Evolutionary conservation across 2,329 filamentous ascomycete species (phyloP).

Genomic region (Epichloe festucae): DNA sequence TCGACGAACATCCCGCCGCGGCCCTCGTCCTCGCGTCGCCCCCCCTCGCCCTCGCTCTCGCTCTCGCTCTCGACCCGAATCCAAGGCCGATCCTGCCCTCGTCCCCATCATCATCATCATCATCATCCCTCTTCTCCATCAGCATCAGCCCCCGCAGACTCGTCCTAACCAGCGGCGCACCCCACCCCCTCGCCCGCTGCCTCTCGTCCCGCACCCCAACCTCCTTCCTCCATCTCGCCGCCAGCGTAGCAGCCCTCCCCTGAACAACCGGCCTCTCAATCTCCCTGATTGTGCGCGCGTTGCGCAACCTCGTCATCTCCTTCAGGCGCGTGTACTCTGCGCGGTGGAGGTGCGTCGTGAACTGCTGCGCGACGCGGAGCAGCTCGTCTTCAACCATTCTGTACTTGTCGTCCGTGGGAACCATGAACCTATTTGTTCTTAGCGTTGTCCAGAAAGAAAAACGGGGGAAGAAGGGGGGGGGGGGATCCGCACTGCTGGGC

Average conservation of each 20-base stretch:
- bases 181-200: conserved; percentile 11
- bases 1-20: no score
- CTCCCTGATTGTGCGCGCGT: conserved; percentile 35
- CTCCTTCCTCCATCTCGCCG: conserved; percentile 13
- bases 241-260: conserved; percentile 13
- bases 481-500: conserved; percentile 26
- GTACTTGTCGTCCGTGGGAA: conserved; percentile 58
- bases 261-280: conserved; percentile 41
- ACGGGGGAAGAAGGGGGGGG: no score
- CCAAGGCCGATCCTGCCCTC: conserved; percentile 9
- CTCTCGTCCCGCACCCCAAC: conserved; percentile 10
- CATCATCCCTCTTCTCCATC: conserved; percentile 25
- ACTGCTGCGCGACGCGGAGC: conserved; percentile 49
- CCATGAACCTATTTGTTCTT: conserved; percentile 41
- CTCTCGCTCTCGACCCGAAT: conserved; percentile 10
- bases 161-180: conserved; percentile 16
- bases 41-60: neutral
- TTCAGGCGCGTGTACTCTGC: conserved; percentile 63
- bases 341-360: conserved; percentile 65
- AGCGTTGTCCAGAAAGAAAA: neutral
- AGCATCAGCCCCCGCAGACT: conserved; percentile 28
- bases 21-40: no score
- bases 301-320: conserved; percentile 38
- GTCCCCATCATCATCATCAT: conserved; percentile 8
- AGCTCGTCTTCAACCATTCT: conserved; percentile 82